Percentiles rank a stretch among this genome's conserved stretches.
Conservation (phyloP, 2,329 filamentous ascomycete species). For the Aureobasidium sp. region DNA sequence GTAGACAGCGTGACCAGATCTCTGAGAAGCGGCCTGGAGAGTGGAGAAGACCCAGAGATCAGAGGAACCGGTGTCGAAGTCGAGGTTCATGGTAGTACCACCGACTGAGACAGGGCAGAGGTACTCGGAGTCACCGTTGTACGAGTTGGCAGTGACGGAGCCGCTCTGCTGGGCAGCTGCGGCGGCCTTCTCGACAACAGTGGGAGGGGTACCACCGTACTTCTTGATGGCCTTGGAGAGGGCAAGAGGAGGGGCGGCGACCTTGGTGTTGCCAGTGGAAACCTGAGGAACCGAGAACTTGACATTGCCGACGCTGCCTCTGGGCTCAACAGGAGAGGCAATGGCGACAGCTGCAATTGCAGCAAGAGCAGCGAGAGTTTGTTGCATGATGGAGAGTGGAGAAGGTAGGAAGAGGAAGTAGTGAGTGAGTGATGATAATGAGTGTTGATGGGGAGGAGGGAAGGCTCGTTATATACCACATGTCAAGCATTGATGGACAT, state of each 20-base stretch:
- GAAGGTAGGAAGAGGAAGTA: neutral
- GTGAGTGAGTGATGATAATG: conserved; percentile 14
- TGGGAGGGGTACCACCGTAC: conserved; percentile 31
- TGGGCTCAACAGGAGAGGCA: conserved; percentile 31
- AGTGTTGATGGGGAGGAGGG: neutral
- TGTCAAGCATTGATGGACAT: neutral
- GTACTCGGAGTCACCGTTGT: conserved; percentile 32
- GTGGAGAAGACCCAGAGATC: conserved; percentile 72
- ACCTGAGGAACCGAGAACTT: conserved; percentile 36
- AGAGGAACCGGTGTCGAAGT: conserved; percentile 75
- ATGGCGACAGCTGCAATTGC: conserved; percentile 33
- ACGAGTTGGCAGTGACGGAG: conserved; percentile 43
- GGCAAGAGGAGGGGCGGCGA: conserved; percentile 34
- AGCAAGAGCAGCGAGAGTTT: conserved; percentile 32
- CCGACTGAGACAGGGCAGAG: conserved; percentile 68
- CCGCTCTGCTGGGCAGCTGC: conserved; percentile 43
- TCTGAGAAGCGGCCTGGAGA: conserved; percentile 56
- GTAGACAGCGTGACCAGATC: conserved; percentile 65
- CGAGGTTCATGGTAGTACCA: conserved; percentile 67
- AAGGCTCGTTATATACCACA: conserved; percentile 5
- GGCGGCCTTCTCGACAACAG: conserved; percentile 31
- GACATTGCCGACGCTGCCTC: conserved; percentile 7
- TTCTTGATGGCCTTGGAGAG: conserved; percentile 28
- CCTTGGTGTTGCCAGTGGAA: conserved; percentile 43
- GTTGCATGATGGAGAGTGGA: conserved; percentile 16